A percentile compares a stretch with the other conserved stretches of the same genome.
phyloP scores from a whole-genome alignment of 495 filamentous ascomycete species.

The Talaromyces liani region DNA sequence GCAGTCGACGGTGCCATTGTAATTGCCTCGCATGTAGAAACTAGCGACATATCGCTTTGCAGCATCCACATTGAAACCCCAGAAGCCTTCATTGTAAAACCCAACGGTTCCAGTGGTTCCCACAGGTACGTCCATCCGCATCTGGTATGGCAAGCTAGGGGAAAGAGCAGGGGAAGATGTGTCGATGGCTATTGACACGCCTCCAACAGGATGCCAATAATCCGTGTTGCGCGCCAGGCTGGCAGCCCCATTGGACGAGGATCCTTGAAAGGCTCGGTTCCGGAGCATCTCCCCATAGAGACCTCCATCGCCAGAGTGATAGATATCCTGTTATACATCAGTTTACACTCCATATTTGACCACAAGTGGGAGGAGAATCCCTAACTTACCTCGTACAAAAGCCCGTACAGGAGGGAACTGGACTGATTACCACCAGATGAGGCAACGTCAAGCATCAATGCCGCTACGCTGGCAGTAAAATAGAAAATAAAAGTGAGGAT shows the following conservation, averaged over 20 bases:
- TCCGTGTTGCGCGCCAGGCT: not conserved
- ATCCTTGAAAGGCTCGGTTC: slow-evolving; percentile 65
- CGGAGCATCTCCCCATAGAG: slow-evolving; percentile 67
- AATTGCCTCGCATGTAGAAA: slow-evolving; percentile 41
- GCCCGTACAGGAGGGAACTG: slow-evolving; percentile 48
- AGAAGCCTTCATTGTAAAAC: slow-evolving; percentile 53
- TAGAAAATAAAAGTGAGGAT: not conserved
- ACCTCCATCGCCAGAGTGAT: slow-evolving; percentile 69
- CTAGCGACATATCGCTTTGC: slow-evolving; percentile 44
- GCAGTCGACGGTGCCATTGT: too few species aligned
- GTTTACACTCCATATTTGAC: slow-evolving; percentile 8
- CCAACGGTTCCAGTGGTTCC: slow-evolving; percentile 37
- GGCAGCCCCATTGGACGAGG: not conserved
- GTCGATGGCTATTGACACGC: not conserved
- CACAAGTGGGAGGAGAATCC: too few species aligned
- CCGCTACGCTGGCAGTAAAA: not conserved
- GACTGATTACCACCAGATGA: slow-evolving; percentile 46
- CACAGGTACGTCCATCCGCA: slow-evolving; percentile 5
- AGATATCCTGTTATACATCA: slow-evolving; percentile 48
- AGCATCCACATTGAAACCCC: slow-evolving; percentile 50
- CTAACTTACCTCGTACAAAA: slow-evolving; percentile 48
- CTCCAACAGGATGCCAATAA: not conserved
- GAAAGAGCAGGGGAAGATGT: not conserved
- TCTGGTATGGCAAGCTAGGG: too few species aligned
- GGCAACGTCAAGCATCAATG: slow-evolving; percentile 23